Evolutionary conservation across 768 basidiomycete species (phyloP).

Genomic region (Russula ochroleuca): DNA sequence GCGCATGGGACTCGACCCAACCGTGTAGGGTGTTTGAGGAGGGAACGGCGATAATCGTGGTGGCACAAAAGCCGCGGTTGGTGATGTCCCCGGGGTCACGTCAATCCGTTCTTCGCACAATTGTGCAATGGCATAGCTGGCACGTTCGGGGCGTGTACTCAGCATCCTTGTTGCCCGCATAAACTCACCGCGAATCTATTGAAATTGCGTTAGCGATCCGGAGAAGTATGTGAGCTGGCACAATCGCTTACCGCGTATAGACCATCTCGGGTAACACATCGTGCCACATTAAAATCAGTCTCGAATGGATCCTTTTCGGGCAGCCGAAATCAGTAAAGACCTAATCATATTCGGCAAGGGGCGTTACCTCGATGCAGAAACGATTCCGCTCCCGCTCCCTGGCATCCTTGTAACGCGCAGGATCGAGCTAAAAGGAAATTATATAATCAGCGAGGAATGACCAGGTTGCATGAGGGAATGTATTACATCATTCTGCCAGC

Average conservation of each 20-base stretch:
- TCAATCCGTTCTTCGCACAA: constrained; percentile 87
- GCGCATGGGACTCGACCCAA: constrained; percentile 57
- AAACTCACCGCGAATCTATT: constrained; percentile 94
- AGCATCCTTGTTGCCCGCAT: constrained; percentile 93
- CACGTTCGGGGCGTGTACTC: constrained; percentile 71
- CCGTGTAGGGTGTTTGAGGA: constrained; percentile 67
- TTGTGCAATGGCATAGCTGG: constrained; percentile 76
- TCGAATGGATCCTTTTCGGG: constrained; percentile 86
- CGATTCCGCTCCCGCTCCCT: constrained; percentile 92
- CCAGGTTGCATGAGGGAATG: not conserved
- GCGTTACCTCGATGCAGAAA: constrained; percentile 83
- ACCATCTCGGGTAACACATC: constrained; percentile 95
- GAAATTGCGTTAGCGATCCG: constrained; percentile 14
- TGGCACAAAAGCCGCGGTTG: constrained; percentile 41
- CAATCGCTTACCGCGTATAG: constrained; percentile 71
- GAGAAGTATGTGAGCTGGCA: not conserved
- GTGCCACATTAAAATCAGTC: constrained; percentile 90
- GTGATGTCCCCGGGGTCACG: constrained; percentile 49
- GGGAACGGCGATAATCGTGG: constrained; percentile 47
- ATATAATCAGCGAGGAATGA: not conserved
- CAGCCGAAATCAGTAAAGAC: not conserved
- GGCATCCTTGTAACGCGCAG: constrained; percentile 54
- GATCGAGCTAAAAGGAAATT: constrained; percentile 25
- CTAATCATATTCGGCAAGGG: not conserved
- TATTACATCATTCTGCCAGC: constrained; percentile 77